phyloP scores from a whole-genome alignment of 2,329 filamentous ascomycete species.

The Aureobasidium sp. region DNA sequence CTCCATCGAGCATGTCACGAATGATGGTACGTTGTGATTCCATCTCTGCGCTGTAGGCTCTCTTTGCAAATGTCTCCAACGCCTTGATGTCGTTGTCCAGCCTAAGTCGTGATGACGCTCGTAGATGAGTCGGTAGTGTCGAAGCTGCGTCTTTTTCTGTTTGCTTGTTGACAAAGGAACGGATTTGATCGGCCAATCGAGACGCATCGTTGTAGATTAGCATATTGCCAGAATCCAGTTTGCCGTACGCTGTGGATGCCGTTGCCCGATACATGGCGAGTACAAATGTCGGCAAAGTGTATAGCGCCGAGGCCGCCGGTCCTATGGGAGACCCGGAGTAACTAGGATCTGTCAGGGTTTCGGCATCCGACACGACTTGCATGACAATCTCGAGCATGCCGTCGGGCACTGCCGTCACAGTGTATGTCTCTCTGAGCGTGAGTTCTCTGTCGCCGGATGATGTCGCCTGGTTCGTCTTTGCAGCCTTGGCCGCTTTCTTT shows the following conservation, averaged over 20 bases:
- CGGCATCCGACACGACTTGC: slow-evolving; percentile 37
- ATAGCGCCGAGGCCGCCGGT: slow-evolving; percentile 59
- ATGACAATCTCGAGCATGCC: slow-evolving; percentile 61
- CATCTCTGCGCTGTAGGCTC: slow-evolving; percentile 56
- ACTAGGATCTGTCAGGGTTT: slow-evolving; percentile 46
- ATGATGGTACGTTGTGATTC: slow-evolving; percentile 55
- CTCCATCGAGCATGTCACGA: slow-evolving; percentile 52
- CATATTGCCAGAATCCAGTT: slow-evolving; percentile 50
- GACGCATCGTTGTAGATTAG: slow-evolving; percentile 57
- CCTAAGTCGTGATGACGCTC: slow-evolving; percentile 33
- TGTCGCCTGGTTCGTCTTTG: slow-evolving; percentile 15
- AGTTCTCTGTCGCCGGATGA: slow-evolving; percentile 34
- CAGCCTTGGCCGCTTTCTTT: slow-evolving; percentile 13
- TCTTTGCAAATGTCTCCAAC: slow-evolving; percentile 50
- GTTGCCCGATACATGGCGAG: slow-evolving; percentile 74
- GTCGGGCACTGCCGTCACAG: slow-evolving; percentile 78
- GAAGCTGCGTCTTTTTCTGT: slow-evolving; percentile 27
- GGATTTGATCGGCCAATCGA: slow-evolving; percentile 47
- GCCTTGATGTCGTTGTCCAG: slow-evolving; percentile 46
- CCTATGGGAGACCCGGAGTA: slow-evolving; percentile 48
- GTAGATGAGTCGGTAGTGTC: slow-evolving; percentile 19
- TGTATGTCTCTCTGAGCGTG: slow-evolving; percentile 75
- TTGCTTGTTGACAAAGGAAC: slow-evolving; percentile 38
- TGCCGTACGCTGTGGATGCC: slow-evolving; percentile 63
- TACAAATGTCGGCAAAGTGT: slow-evolving; percentile 60